Evolutionary conservation across 129 eudicot genomes (phyloP), one percentile per base, ranked within the genome.

Genomic region (Ambrosia trifida): DNA sequence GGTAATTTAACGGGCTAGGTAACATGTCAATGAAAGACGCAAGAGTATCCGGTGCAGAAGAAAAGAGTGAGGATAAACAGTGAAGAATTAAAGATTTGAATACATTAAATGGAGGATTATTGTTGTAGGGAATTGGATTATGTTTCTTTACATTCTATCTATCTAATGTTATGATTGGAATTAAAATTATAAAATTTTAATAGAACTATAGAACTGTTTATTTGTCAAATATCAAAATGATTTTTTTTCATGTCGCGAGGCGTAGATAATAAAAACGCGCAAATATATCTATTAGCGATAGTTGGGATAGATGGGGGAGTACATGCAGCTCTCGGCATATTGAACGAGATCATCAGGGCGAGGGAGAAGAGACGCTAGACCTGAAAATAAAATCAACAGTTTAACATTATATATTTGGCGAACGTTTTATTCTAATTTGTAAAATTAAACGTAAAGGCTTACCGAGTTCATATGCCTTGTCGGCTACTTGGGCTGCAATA

Each of bases 301-400:
- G 63, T 4, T 77, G 68, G 90, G 88, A 83, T 91, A 91, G 44
- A 66, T 32, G 35, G 97, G 97, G 74, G 85, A 82, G 83, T 91
- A 88, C 97, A 91, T 91, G 84, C 97, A 88, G 64, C 97, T 84
- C 86, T 91, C 92, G 0, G 96, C 96, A 64, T 78, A 85, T 68
- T 82, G 75, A 52, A 91, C 89, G 1, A 86, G 89, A 75, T 91
- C 86, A 10, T 20, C 60, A 17, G 96, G 97, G 2, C 81, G 81
- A n/a, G 97, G 97, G 11, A 76, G 90, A 62, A 83, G 83, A 32
- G 96, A 77, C 44, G 97, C 96, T 62, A 91, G 76, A 69, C 94
- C 96, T 91, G 79, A 20, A 72, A 72, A 71, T 36, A 47, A 51
- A 66, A 69, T 46, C 61, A 58, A 50, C 13, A 44, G 31, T 60